phyloP scores from a whole-genome alignment of 2,329 filamentous ascomycete species.

The Aspergillus felis region DNA sequence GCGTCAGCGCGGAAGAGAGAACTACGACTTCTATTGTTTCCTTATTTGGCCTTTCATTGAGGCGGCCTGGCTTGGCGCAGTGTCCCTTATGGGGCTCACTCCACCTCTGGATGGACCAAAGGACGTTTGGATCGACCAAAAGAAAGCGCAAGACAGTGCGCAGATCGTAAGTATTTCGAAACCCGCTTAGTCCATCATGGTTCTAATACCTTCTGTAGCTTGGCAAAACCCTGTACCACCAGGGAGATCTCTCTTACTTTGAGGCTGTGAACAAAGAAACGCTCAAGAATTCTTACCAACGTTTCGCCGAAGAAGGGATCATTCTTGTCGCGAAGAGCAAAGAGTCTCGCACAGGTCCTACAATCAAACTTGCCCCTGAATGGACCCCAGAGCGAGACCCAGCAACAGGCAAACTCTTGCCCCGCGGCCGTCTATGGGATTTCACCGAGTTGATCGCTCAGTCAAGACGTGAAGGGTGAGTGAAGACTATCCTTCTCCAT shows the following conservation, averaged over 20 bases:
- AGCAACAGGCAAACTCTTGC: slow-evolving; percentile 57
- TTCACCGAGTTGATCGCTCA: slow-evolving; percentile 85
- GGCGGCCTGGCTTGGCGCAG: slow-evolving; percentile 83
- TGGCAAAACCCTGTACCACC: slow-evolving; percentile 94
- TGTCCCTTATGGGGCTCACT: slow-evolving; percentile 80
- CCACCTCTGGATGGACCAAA: slow-evolving; percentile 60
- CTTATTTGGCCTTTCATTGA: slow-evolving; percentile 98
- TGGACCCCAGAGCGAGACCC: slow-evolving; percentile 70
- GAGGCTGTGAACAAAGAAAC: slow-evolving; percentile 99
- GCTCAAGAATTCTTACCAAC: slow-evolving; percentile 83
- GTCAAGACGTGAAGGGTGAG: slow-evolving; percentile 71
- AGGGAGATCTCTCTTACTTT: slow-evolving; percentile 94
- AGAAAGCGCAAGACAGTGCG: slow-evolving; percentile 74
- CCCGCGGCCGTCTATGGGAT: slow-evolving; percentile 79
- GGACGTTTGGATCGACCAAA: slow-evolving; percentile 74
- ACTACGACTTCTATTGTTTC: slow-evolving; percentile 99
- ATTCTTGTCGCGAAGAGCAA: slow-evolving; percentile 67
- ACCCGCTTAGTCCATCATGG: not conserved
- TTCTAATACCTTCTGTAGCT: slow-evolving; percentile 50
- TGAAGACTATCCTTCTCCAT: not conserved
- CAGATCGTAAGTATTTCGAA: slow-evolving; percentile 60
- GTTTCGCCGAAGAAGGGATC: slow-evolving; percentile 89
- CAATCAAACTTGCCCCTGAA: slow-evolving; percentile 64
- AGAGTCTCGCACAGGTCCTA: slow-evolving; percentile 42
- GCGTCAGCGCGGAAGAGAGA: slow-evolving; percentile 75